A percentile compares a stretch with the other conserved stretches of the same genome.
These are phyloP conservation scores for Colletotrichum incanum DNA, from an alignment of 2,329 filamentous ascomycete genomes.

Conservation along the genomic window DNA sequence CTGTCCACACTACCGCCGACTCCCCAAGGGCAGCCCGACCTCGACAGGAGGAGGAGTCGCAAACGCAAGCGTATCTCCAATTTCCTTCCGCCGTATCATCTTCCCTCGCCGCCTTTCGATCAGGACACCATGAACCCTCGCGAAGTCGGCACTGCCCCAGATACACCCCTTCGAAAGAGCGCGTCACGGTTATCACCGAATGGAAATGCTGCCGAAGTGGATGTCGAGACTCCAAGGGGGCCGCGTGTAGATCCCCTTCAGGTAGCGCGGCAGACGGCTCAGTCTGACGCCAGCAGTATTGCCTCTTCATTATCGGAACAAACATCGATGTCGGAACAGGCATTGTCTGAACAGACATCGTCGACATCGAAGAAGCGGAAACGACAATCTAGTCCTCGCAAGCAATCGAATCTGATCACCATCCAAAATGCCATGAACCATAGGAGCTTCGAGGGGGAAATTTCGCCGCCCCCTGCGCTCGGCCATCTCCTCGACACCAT, in stretches of 20 bases:
- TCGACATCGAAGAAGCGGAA: background rate
- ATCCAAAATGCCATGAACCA: background rate
- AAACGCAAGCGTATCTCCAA: background rate
- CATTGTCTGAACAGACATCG: background rate
- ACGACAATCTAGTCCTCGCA: background rate
- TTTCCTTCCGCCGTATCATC: background rate
- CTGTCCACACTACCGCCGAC: slow-evolving; percentile 5
- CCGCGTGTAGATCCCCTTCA: no score
- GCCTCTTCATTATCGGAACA: slow-evolving; percentile 6
- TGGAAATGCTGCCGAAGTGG: no score
- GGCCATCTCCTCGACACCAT: background rate
- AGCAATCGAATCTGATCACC: background rate
- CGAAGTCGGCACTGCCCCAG: no score
- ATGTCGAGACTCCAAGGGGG: no score
- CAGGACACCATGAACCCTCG: no score
- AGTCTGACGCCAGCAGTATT: background rate
- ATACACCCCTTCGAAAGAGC: no score
- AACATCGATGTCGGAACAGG: background rate
- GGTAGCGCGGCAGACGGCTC: no score
- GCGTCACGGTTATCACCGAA: no score
- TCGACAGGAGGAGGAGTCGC: no score
- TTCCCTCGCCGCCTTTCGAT: background rate
- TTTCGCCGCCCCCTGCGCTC: background rate
- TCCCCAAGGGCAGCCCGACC: background rate
- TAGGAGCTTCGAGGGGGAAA: background rate